Evolutionary conservation across 108 stramenopile genomes (phyloP), one percentile per base, ranked within the genome.

Genomic region (Aurantiochytrium sp.): DNA sequence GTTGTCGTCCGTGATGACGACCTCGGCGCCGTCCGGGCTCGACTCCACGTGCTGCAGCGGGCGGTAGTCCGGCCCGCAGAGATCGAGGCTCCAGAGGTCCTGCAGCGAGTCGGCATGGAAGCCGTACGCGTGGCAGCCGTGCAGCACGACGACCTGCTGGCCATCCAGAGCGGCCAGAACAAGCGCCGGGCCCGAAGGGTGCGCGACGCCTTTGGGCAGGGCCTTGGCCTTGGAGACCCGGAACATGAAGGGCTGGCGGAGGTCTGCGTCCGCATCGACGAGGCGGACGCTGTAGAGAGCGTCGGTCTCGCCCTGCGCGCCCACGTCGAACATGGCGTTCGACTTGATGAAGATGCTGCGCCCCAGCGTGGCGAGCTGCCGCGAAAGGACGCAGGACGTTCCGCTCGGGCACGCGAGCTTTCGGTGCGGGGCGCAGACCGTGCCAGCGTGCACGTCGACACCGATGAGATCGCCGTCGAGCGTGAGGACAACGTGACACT

Each of bases 221-320:
- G 73, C 73, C 32, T 48, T 41, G 2, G 73, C 73, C 27, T 48
- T 81, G 24, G 39, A 41, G 1, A 81, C 73, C 24, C 73, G 10
- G 30, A 81, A 81, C 73, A 81, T 81, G 30, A 81, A 81, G 24
- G 73, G 73, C 45, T 81, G 42, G 24, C 19, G 24, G 12, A 81
- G 21, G 45, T 81, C 73, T 41, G 73, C 73, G 32, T 81, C 73
- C 0, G 73, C 73, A 17, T 81, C 42, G 2, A 81, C 24, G 2
- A 81, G 73, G 19, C 30, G 21, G 12, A 81, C 73, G 12, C 8
- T 6, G 45, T 81, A 81, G 0, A 81, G 36, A 6, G 73, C 73
- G 32, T 81, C 45, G 2, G 73, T 30, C n/a, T 12, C 73, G 0
- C 17, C 24, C n/a, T 41, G 39, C 19, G 73, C 12, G 45, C 10